Evolutionary conservation across 1,139 yeast genomes (phyloP).

Genomic region (Yamadazyma triangularis): DNA sequence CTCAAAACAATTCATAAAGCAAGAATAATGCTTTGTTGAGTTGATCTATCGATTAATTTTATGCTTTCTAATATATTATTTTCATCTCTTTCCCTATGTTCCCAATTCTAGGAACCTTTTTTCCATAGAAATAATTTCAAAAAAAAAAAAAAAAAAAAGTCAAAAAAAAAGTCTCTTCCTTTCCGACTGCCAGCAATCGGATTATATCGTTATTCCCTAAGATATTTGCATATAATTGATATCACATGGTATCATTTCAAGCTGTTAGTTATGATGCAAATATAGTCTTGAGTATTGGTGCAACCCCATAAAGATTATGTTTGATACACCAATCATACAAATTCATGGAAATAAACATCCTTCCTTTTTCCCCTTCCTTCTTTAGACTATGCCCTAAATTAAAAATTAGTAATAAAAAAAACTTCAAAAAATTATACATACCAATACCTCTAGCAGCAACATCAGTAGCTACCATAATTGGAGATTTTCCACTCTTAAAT

Average conservation of each 20-base stretch:
- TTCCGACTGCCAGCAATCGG: neutral
- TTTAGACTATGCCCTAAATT: slow-evolving; percentile 2
- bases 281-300: too few relatives aligned
- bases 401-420: slow-evolving; percentile 5
- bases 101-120: neutral
- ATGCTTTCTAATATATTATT: neutral
- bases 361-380: neutral
- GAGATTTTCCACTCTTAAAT: slow-evolving; percentile 87
- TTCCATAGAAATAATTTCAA: too few relatives aligned
- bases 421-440: slow-evolving; percentile 47
- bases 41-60: neutral
- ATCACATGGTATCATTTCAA: too few relatives aligned
- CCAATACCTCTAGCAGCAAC: slow-evolving; percentile 99
- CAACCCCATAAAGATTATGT: too few relatives aligned
- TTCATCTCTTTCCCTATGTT: neutral
- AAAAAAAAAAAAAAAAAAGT: neutral
- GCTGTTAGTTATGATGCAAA: too few relatives aligned
- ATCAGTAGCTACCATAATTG: slow-evolving; percentile 98
- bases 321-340: too few relatives aligned
- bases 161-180: neutral
- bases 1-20: too few relatives aligned
- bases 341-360: too few relatives aligned
- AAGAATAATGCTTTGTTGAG: too few relatives aligned
- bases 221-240: too few relatives aligned
- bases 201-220: neutral